Base-by-base conservation (phyloP, 371 early-diverging fungal species). In the Haplosporangium sp. region DNA sequence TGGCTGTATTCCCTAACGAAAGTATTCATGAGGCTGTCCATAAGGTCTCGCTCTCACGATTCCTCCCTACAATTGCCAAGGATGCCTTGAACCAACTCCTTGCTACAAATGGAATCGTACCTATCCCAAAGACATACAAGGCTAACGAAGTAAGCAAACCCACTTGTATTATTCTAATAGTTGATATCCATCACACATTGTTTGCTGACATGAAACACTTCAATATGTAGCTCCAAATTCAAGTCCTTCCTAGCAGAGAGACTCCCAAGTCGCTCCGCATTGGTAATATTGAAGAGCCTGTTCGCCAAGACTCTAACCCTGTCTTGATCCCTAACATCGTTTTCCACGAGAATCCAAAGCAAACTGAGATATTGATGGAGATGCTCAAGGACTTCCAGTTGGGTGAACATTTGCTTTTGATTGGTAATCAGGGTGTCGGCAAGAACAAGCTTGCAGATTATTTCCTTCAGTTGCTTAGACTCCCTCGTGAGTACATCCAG, bases 371-470 rank as follows among this genome's bases (percentile, higher is more conserved):
- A 44, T 74, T 95, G 69, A 84, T 86, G 63, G 92, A 93, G 56
- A 89, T 92, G 90, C 85, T 92, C 53, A 89, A 91, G 77, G 94
- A 93, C 67, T 93, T 88, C 69, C 89, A 87, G 40, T 72, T 93
- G 11, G 87, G 94, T 27, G 94, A 95, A 66, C 94, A 94, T 74
- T 83, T 95, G 52, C 76, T 94, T 5, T 69, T 91, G 53, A 89
- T 90, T 62, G 91, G 92, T 67, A 95, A 94, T 71, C 96, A 95
- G 72, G 96, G 96, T 64, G 94, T 94, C 0, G 96, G 96, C 44
- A 95, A 95, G 81, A 95, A 95, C 86, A 93, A 92, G 69, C 74
- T 93, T 68, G 91, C 91, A 0, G 95, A 95, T 69, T 91, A 93
- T 66, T 92, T 95, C 65, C 88, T 94, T 66, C 90, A 94, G 70